phyloP scores from a whole-genome alignment of 2,329 filamentous ascomycete genomes.

The Teratosphaeria gauchensis region DNA sequence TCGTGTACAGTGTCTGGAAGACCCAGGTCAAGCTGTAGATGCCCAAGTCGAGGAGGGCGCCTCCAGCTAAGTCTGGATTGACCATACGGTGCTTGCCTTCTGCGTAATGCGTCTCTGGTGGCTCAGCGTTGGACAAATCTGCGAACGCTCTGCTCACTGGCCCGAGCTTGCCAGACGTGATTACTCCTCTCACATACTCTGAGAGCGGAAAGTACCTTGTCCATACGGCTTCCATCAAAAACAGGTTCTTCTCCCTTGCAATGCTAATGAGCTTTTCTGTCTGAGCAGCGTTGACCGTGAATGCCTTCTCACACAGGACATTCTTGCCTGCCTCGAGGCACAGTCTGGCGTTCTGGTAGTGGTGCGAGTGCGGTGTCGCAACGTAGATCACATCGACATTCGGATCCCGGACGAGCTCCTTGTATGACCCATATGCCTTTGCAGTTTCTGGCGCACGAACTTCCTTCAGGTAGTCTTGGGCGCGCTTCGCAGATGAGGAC shows the following conservation, averaged over 20 bases:
- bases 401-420: conserved; percentile 67
- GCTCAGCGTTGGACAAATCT: conserved; percentile 50
- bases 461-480: conserved; percentile 61
- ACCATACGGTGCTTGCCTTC: conserved; percentile 65
- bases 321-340: conserved; percentile 75
- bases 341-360: conserved; percentile 86
- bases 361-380: conserved; percentile 83
- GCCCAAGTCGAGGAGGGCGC: conserved; percentile 72
- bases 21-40: conserved; percentile 87
- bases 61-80: conserved; percentile 72
- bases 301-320: conserved; percentile 83
- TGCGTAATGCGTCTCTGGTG: conserved; percentile 50
- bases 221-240: conserved; percentile 55
- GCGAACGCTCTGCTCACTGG: conserved; percentile 48
- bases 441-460: conserved; percentile 59
- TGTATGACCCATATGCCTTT: conserved; percentile 69
- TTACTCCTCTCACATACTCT: conserved; percentile 61
- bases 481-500: conserved; percentile 60
- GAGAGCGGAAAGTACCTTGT: conserved; percentile 70
- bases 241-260: conserved; percentile 62
- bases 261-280: conserved; percentile 60
- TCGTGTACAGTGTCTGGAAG: conserved; percentile 79
- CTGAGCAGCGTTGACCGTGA: conserved; percentile 76
- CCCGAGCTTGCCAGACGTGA: conserved; percentile 45
- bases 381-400: conserved; percentile 81